These are phyloP conservation scores for Scheffersomyces lignicola DNA, from an alignment of 1,139 yeast species.

Conservation along the genomic window DNA sequence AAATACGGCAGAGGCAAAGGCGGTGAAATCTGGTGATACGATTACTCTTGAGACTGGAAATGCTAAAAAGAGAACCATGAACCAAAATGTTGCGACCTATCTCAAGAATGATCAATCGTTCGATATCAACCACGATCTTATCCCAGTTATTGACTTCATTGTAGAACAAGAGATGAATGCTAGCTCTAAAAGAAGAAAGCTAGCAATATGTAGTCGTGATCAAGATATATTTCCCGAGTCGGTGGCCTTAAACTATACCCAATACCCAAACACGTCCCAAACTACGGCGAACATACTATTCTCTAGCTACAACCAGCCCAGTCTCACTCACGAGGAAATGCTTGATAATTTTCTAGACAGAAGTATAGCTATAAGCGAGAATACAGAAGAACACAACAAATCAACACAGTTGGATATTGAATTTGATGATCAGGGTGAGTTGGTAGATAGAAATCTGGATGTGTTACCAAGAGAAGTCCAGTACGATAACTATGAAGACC, in stretches of 20 bases:
- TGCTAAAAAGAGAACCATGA: neutral
- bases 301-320: neutral
- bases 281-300: neutral
- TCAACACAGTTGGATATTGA: constrained; percentile 9
- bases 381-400: neutral
- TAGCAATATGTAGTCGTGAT: constrained; percentile 16
- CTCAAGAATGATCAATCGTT: constrained; percentile 45
- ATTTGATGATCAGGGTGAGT: constrained; percentile 8
- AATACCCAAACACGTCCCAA: constrained; percentile 1
- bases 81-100: no score
- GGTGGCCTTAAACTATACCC: constrained; percentile 1
- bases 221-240: constrained; percentile 10
- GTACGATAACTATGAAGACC: neutral
- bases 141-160: constrained; percentile 13
- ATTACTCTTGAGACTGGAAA: neutral
- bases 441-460: neutral
- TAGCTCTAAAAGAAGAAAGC: constrained; percentile 13
- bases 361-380: constrained; percentile 7
- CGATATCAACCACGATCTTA: constrained; percentile 31
- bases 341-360: constrained; percentile 13
- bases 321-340: constrained; percentile 12
- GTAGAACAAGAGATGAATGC: constrained; percentile 2
- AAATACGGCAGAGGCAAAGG: no score
- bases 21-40: neutral
- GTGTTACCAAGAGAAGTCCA: neutral